Evolutionary conservation across 331 rosid genomes (phyloP).

Genomic region (Prunus yedoensis): DNA sequence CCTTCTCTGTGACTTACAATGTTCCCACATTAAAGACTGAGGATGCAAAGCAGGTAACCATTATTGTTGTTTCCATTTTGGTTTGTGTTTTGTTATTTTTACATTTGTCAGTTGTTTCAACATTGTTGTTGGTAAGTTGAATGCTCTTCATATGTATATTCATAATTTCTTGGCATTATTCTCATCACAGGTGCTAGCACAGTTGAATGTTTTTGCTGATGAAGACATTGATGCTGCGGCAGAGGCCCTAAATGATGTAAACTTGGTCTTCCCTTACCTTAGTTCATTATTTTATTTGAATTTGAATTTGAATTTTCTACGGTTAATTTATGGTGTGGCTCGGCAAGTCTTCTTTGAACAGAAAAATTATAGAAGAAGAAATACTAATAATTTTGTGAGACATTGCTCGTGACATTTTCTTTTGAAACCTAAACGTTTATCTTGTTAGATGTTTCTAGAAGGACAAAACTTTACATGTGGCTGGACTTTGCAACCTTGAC

Average conservation of each 20-base stretch:
- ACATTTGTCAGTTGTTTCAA: neutral
- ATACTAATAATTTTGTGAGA: too few relatives aligned
- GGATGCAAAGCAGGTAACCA: slow-evolving; percentile 82
- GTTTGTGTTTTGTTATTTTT: neutral
- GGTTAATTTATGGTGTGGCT: too few relatives aligned
- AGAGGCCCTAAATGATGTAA: slow-evolving; percentile 79
- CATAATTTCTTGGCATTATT: slow-evolving; percentile 9
- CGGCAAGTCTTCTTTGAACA: too few relatives aligned
- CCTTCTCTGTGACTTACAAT: slow-evolving; percentile 75
- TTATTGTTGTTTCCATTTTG: neutral
- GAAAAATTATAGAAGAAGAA: too few relatives aligned
- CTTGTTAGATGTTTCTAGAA: too few relatives aligned
- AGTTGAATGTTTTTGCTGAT: slow-evolving; percentile 75
- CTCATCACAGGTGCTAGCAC: slow-evolving; percentile 64
- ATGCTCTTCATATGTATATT: slow-evolving; percentile 6
- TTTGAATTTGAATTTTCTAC: neutral
- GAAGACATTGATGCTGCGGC: slow-evolving; percentile 84
- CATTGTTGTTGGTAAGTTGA: neutral
- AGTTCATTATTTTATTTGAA: slow-evolving; percentile 5
- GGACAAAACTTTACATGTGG: too few relatives aligned
- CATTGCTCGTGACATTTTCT: too few relatives aligned
- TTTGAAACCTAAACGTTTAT: too few relatives aligned
- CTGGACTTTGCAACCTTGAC: too few relatives aligned
- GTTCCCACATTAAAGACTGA: slow-evolving; percentile 63
- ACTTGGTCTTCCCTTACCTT: slow-evolving; percentile 28